These are phyloP conservation scores for Colletotrichum sp. DNA, from an alignment of 2,329 filamentous ascomycete species.

Conservation along the genomic window DNA sequence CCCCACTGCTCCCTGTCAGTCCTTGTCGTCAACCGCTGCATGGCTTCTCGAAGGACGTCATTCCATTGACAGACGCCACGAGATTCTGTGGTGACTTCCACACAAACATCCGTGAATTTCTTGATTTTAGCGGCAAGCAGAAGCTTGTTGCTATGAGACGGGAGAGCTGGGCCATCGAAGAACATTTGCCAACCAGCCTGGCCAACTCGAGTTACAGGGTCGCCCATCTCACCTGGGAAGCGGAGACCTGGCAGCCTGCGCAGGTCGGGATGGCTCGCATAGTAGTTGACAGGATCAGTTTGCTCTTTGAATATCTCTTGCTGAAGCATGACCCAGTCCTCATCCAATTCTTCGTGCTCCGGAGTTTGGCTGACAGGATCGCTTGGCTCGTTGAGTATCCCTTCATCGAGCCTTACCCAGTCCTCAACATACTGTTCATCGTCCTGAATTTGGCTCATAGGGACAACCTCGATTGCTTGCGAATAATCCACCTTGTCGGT, in stretches of 20 bases:
- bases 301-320: not conserved
- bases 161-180: not conserved
- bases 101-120: not conserved
- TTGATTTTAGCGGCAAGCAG: not conserved
- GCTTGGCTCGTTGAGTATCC: not conserved
- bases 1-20: not conserved
- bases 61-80: not conserved
- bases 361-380: not conserved
- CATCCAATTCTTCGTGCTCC: not conserved
- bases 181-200: not conserved
- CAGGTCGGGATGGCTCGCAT: not conserved
- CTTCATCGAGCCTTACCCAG: not conserved
- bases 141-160: not conserved
- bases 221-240: not conserved
- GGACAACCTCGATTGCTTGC: not conserved
- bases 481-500: not conserved
- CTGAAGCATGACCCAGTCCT: not conserved
- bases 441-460: not conserved
- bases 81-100: not conserved
- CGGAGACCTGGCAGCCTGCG: not conserved
- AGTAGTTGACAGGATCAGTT: not conserved
- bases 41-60: accelerated
- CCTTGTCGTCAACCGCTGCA: not conserved
- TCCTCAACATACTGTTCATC: not conserved
- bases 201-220: not conserved